phyloP scores from a whole-genome alignment of 768 basidiomycete species.

The Termitomyces sp. region DNA sequence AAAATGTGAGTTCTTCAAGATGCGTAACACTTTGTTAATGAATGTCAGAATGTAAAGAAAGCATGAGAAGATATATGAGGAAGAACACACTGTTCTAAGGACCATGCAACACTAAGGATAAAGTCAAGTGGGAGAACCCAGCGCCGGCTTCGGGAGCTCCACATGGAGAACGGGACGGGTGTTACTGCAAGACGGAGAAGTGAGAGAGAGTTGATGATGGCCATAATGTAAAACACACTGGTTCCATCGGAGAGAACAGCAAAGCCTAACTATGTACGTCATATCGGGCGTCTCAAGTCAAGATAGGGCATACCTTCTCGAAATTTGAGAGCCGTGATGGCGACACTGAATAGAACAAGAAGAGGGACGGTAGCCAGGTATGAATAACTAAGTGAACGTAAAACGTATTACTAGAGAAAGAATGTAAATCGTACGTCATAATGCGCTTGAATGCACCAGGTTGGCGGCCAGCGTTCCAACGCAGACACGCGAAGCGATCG shows the following conservation, averaged over 20 bases:
- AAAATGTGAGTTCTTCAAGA: slow-evolving; percentile 79
- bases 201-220: not conserved
- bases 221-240: slow-evolving; percentile 19
- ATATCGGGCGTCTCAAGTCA: not conserved
- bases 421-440: slow-evolving; percentile 61
- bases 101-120: slow-evolving; percentile 68
- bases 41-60: slow-evolving; percentile 1
- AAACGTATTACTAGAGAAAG: not conserved
- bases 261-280: slow-evolving; percentile 32
- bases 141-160: slow-evolving; percentile 34
- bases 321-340: slow-evolving; percentile 63
- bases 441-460: slow-evolving; percentile 83
- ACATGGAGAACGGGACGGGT: slow-evolving; percentile 51
- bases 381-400: slow-evolving; percentile 51
- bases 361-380: slow-evolving; percentile 68
- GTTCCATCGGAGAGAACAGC: slow-evolving; percentile 25
- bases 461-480: slow-evolving; percentile 70
- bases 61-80: slow-evolving; percentile 1
- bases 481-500: slow-evolving; percentile 69
- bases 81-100: slow-evolving; percentile 62
- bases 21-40: slow-evolving; percentile 55
- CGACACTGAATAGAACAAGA: slow-evolving; percentile 56
- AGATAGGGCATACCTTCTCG: slow-evolving; percentile 48
- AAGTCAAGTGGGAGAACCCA: slow-evolving; percentile 71
- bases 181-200: slow-evolving; percentile 31